These are phyloP conservation scores for Monosporascus cannonballus DNA, from an alignment of 2,329 filamentous ascomycete species.

Conservation along the genomic window DNA sequence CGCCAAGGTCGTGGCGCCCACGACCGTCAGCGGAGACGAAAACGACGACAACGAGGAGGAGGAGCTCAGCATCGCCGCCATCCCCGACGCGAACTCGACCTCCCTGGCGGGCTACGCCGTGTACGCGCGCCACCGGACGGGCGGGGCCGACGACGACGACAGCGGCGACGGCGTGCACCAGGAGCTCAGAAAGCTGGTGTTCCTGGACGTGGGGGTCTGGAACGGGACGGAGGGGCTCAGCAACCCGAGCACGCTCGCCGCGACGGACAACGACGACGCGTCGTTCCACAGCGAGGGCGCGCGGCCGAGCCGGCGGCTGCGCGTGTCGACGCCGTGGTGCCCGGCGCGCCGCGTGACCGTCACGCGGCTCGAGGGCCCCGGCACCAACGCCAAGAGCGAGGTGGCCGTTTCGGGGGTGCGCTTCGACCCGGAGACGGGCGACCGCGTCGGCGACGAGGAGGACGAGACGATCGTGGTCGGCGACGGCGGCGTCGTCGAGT, in stretches of 20 bases:
- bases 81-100: conserved; percentile 28
- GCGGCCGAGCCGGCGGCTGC: conserved; percentile 19
- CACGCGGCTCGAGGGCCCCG: conserved; percentile 23
- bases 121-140: conserved; percentile 9
- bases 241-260: conserved; percentile 28
- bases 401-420: conserved; percentile 25
- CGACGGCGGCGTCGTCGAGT: conserved; percentile 15
- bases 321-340: conserved; percentile 25
- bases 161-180: not conserved
- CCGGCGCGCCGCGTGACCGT: conserved; percentile 15
- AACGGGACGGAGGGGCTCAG: conserved; percentile 28
- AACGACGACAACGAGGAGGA: conserved; percentile 3
- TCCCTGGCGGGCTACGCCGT: conserved; percentile 27
- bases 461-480: conserved; percentile 21
- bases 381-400: conserved; percentile 29
- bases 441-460: conserved; percentile 11
- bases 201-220: conserved; percentile 31
- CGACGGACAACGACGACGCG: conserved; percentile 20
- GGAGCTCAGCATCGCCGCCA: conserved; percentile 19
- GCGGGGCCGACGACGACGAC: not conserved
- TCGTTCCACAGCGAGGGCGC: conserved; percentile 20
- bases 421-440: conserved; percentile 23
- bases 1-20: conserved; percentile 17
- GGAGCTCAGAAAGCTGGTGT: conserved; percentile 24
- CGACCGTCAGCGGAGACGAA: conserved; percentile 1